Conservation (phyloP, 176 grass and related monocot species). For the Musa troglodytarum region DNA sequence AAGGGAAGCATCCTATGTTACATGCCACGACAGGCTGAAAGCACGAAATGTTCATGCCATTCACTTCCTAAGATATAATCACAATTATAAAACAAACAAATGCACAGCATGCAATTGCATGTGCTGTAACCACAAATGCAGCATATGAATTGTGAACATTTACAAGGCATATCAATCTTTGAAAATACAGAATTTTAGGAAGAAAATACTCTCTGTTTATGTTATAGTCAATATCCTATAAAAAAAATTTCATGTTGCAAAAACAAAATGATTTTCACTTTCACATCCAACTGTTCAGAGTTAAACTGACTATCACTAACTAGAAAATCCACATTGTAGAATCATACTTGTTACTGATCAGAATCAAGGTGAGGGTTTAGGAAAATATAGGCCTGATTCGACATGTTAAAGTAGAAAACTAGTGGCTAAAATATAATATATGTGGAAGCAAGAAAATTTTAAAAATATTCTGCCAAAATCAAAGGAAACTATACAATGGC, state of each 20-base stretch:
- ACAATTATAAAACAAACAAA: background rate
- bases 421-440: background rate
- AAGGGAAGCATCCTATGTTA: too few species aligned
- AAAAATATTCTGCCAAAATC: background rate
- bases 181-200: too few species aligned
- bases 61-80: background rate
- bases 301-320: background rate
- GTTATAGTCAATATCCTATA: too few species aligned
- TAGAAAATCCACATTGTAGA: background rate
- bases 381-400: too few species aligned
- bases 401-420: background rate
- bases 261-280: background rate
- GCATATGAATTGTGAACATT: too few species aligned
- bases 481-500: conserved; percentile 1
- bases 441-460: background rate
- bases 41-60: background rate
- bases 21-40: background rate
- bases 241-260: too few species aligned
- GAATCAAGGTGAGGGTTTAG: background rate
- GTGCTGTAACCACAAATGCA: background rate
- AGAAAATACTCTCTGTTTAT: too few species aligned
- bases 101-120: background rate
- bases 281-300: background rate
- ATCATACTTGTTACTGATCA: background rate
- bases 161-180: too few species aligned